Percentiles rank a stretch among this genome's conserved stretches.
These are phyloP conservation scores for Endocladia muricata DNA, from an alignment of 31 red algal genomes.

Conservation along the genomic window DNA sequence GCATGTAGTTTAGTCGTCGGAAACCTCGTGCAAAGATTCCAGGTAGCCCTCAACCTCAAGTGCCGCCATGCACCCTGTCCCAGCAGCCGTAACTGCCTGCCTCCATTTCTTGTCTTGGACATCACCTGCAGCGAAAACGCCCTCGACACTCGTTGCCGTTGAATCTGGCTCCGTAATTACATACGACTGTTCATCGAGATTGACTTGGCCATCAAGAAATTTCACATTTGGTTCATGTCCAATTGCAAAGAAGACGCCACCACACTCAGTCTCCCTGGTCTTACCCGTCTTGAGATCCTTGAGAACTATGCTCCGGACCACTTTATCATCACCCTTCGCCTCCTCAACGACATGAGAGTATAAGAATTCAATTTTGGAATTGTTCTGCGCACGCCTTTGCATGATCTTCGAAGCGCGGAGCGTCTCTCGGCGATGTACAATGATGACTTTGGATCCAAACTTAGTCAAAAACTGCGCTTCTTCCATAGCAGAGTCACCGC, in stretches of 20 bases:
- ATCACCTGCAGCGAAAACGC: constrained; percentile 95
- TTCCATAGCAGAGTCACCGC: constrained; percentile 99
- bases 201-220: constrained; percentile 84
- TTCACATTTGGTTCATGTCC: constrained; percentile 91
- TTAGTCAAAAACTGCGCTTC: constrained; percentile 98
- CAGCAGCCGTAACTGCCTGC: constrained; percentile 95
- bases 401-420: constrained; percentile 96
- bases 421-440: constrained; percentile 90
- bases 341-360: constrained; percentile 81
- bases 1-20: no score
- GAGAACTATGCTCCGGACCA: constrained; percentile 70
- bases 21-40: constrained; percentile 32
- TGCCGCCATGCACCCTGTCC: constrained; percentile 98
- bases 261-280: constrained; percentile 46
- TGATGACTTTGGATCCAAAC: constrained; percentile 80
- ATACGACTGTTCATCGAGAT: constrained; percentile 79
- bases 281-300: constrained; percentile 58
- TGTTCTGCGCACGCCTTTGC: constrained; percentile 76
- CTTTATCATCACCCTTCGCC: constrained; percentile 73
- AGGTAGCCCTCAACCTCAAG: constrained; percentile 88
- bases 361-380: constrained; percentile 84
- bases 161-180: constrained; percentile 91
- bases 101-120: constrained; percentile 97
- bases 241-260: constrained; percentile 97
- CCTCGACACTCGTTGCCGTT: constrained; percentile 84